Percentiles rank a stretch among this genome's conserved stretches.
Conservation (phyloP, 352 stramenopile species). For the Phytophthora macrochlamydospora region DNA sequence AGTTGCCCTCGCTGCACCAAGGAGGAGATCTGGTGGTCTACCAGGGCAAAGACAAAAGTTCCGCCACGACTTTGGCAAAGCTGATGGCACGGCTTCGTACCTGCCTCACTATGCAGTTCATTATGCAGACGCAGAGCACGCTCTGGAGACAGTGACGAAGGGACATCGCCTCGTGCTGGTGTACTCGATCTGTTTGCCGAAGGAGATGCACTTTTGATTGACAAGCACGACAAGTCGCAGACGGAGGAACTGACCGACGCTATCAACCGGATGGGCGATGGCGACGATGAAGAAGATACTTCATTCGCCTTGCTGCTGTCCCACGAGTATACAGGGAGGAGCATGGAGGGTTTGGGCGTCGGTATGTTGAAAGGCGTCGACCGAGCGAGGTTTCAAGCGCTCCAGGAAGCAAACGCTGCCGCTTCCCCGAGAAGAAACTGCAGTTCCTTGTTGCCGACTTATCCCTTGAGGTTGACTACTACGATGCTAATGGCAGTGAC, state of each 20-base stretch:
- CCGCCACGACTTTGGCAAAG: slow-evolving; percentile 13
- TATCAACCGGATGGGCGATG: slow-evolving; percentile 34
- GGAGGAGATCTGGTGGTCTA: slow-evolving; percentile 18
- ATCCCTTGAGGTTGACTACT: slow-evolving; percentile 13
- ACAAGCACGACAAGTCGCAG: background rate
- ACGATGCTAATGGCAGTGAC: slow-evolving; percentile 4
- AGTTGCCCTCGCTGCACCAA: slow-evolving; percentile 23
- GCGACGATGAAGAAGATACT: slow-evolving; percentile 24
- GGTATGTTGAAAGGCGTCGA: slow-evolving; percentile 19
- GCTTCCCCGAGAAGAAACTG: slow-evolving; percentile 2
- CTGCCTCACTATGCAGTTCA: slow-evolving; percentile 11
- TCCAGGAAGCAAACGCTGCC: slow-evolving; percentile 15
- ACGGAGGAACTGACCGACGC: slow-evolving; percentile 19
- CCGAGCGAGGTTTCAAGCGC: slow-evolving; percentile 15
- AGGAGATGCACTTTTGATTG: background rate
- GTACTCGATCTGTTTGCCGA: slow-evolving; percentile 18
- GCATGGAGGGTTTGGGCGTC: slow-evolving; percentile 6
- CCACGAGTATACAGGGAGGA: slow-evolving; percentile 17
- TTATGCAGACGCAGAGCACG: slow-evolving; percentile 17
- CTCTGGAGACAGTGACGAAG: slow-evolving; percentile 14
- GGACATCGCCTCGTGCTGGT: slow-evolving; percentile 15
- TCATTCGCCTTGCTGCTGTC: slow-evolving; percentile 11
- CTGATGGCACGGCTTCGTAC: slow-evolving; percentile 3
- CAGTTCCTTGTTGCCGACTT: slow-evolving; percentile 17
- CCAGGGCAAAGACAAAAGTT: background rate